Percentiles rank a stretch among this genome's conserved stretches.
Evolutionary conservation across 768 basidiomycete genomes (phyloP).

Genomic region (Amanita fuliginea): DNA sequence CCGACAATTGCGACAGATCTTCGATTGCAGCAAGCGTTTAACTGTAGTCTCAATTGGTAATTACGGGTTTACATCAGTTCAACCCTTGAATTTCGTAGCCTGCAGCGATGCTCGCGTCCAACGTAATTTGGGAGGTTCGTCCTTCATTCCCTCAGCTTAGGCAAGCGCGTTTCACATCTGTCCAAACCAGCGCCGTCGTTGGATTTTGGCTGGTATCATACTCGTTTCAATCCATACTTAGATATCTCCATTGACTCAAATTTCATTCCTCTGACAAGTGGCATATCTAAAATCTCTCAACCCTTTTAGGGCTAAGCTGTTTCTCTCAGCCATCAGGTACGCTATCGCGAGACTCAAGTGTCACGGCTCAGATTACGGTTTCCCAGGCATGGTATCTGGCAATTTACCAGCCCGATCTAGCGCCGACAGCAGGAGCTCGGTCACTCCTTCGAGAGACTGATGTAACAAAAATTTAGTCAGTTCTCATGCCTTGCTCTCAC

Average conservation of each 20-base stretch:
- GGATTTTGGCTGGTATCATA: not conserved
- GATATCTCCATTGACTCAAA: conserved; percentile 2
- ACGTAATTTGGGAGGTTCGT: too few species aligned
- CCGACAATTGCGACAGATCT: not conserved
- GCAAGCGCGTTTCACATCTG: not conserved
- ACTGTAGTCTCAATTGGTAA: not conserved
- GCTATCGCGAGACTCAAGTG: conserved; percentile 27
- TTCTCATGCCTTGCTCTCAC: conserved; percentile 12
- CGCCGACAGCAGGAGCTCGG: conserved; percentile 16
- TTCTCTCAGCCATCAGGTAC: conserved; percentile 23
- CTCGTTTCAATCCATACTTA: not conserved
- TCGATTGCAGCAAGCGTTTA: not conserved
- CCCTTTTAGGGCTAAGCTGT: conserved; percentile 29
- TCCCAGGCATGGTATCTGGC: conserved; percentile 24
- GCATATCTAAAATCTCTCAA: conserved; percentile 21
- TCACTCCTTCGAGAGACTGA: conserved; percentile 18
- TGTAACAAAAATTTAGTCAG: conserved; percentile 21
- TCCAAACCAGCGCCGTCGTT: not conserved
- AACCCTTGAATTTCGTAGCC: not conserved
- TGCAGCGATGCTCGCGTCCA: too few species aligned
- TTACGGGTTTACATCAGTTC: conserved; percentile 2
- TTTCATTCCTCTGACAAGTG: conserved; percentile 19
- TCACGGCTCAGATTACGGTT: conserved; percentile 20
- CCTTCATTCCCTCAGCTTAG: not conserved
- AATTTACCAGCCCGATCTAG: conserved; percentile 23